phyloP scores from a whole-genome alignment of 164 flowering plant species.

The Dillenia suffruticosa region DNA sequence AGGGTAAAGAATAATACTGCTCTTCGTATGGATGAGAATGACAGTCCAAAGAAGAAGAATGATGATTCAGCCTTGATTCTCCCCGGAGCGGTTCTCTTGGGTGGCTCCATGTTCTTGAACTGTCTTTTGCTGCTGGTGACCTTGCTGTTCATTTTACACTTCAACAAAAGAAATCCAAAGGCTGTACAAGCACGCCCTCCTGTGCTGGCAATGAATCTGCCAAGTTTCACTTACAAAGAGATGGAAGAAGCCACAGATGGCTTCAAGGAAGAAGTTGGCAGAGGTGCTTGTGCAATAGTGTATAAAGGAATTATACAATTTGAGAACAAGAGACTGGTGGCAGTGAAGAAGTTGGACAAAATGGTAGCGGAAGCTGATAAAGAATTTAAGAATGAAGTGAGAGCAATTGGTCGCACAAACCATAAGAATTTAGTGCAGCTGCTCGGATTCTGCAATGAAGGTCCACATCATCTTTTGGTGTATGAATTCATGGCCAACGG shows the following conservation, averaged over 20 bases:
- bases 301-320: constrained; percentile 22
- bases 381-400: constrained; percentile 32
- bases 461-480: constrained; percentile 28
- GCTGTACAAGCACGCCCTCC: not conserved
- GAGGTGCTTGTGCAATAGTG: constrained; percentile 28
- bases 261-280: constrained; percentile 34
- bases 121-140: not conserved
- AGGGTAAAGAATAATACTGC: constrained; percentile 18
- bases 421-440: constrained; percentile 37
- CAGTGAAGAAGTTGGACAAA: constrained; percentile 27
- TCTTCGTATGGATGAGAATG: not conserved
- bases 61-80: constrained; percentile 1
- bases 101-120: constrained; percentile 5
- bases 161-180: constrained; percentile 1
- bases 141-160: not conserved
- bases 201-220: constrained; percentile 10
- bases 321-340: not conserved
- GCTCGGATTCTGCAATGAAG: constrained; percentile 38
- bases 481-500: constrained; percentile 43
- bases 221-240: constrained; percentile 21
- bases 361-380: constrained; percentile 16
- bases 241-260: constrained; percentile 22
- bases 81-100: not conserved
- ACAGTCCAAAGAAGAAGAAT: not conserved
- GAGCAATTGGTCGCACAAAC: constrained; percentile 29